These are phyloP conservation scores for Salix arbutifolia DNA, from an alignment of 345 rosid genomes.

Conservation along the genomic window DNA sequence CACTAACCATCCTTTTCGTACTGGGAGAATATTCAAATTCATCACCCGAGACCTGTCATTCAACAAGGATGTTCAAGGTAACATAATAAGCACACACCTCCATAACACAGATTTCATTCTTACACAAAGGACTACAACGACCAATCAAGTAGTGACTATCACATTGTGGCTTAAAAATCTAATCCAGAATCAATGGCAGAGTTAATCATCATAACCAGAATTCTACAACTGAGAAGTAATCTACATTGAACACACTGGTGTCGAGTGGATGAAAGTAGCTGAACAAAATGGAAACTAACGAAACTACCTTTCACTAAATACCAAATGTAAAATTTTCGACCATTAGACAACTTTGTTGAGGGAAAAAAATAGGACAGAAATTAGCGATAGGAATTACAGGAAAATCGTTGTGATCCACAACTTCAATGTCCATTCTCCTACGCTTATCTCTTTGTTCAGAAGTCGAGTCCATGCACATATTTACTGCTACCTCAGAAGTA, in stretches of 20 bases:
- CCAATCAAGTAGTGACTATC: background rate
- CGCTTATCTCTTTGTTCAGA: constrained; percentile 70
- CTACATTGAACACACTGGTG: too few species aligned
- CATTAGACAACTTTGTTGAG: background rate
- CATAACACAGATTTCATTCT: background rate
- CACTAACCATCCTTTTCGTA: constrained; percentile 60
- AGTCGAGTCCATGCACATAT: constrained; percentile 26
- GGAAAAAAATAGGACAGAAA: background rate
- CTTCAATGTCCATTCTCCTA: constrained; percentile 53
- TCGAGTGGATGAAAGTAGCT: background rate
- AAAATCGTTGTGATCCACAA: constrained; percentile 41
- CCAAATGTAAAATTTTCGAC: background rate
- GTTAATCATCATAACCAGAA: background rate
- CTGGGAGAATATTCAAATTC: constrained; percentile 38
- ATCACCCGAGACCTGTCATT: constrained; percentile 44
- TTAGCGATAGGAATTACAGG: constrained; percentile 19
- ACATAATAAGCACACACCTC: background rate
- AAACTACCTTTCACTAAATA: background rate
- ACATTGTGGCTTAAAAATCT: background rate
- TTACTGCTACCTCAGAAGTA: constrained; percentile 29
- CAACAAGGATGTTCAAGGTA: constrained; percentile 8
- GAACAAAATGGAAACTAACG: background rate
- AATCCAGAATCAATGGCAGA: background rate
- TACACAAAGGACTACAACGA: background rate
- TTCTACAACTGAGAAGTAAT: background rate